Base-by-base conservation (phyloP, 257 asterid species). In the Datura wrightii region DNA sequence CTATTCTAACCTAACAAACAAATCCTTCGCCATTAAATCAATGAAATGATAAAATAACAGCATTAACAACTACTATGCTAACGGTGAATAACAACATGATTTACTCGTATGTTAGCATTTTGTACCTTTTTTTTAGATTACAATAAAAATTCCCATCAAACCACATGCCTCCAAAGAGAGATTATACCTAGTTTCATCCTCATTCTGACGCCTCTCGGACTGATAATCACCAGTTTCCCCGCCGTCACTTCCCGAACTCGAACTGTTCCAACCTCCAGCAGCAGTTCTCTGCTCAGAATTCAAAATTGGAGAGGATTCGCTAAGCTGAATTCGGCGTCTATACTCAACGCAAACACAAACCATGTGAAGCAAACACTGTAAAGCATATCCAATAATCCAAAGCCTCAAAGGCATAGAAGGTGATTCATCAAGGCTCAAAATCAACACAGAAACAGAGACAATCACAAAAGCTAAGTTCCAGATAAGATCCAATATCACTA, bases 401-500 rank as follows among this genome's bases (percentile, higher is more conserved):
- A 83, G 82, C 88, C 93, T 86, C 54, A 90, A 71, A 59, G 92
- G 90, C 90, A 86, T 83, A 37, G 84, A n/a, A 2, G 93, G 89
- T 24, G 67, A 54, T 82, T 90, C 93, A 0, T 87, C 37, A 9
- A 87, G 83, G 88, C 93, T 90, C 65, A 87, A 54, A 54, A 85
- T 80, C 83, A 90, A 54, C 81, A 90, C 93, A n/a, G 88, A 85
- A 44, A 84, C 41, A 8, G 93, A 87, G 5, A 89, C 90, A n/a
- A 85, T 63, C 44, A 95, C 90, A 85, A 93, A 95, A 1, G 93
- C 95, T 76, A 95, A 82, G 90, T 95, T 95, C 98, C 98, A 95
- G 2, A 92, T 62, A 14, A 93, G 90, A 92, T 95, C 98, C 8
- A 95, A 86, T 16, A 93, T 84, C n/a, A 95, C 96, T 24, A 95